A percentile compares a stretch with the other conserved stretches of the same genome.
phyloP scores from a whole-genome alignment of 371 early-diverging fungal genomes.

The Fennellomyces sp. region DNA sequence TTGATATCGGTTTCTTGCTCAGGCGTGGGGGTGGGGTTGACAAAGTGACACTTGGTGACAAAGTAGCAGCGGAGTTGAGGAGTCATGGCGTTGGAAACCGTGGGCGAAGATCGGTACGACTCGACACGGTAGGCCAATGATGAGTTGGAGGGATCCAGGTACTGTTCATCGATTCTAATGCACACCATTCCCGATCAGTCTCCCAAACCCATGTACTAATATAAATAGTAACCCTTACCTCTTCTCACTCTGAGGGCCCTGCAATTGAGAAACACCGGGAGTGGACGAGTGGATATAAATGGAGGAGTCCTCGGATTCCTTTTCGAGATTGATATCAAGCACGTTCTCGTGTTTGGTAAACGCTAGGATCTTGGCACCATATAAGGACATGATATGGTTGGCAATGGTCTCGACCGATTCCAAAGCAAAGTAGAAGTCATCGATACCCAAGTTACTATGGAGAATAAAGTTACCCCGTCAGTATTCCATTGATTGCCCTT shows the following conservation, averaged over 20 bases:
- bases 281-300: conserved; percentile 96
- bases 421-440: conserved; percentile 95
- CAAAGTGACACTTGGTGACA: conserved; percentile 91
- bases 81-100: conserved; percentile 78
- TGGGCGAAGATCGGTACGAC: conserved; percentile 93
- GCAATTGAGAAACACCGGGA: conserved; percentile 89
- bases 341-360: conserved; percentile 85
- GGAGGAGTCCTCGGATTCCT: conserved; percentile 89
- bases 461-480: too few species aligned
- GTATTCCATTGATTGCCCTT: too few species aligned
- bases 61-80: conserved; percentile 96
- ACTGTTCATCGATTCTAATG: conserved; percentile 86
- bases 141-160: conserved; percentile 79
- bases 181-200: not conserved
- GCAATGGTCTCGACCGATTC: conserved; percentile 92
- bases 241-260: conserved; percentile 90
- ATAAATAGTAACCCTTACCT: conserved; percentile 45
- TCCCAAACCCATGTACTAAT: not conserved
- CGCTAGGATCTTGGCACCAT: conserved; percentile 92
- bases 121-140: conserved; percentile 89
- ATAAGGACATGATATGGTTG: conserved; percentile 94
- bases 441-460: conserved; percentile 95
- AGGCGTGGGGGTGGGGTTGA: conserved; percentile 77
- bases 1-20: conserved; percentile 84
- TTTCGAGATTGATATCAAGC: conserved; percentile 89